Percentiles rank a stretch among this genome's conserved stretches.
Evolutionary conservation across 2,329 filamentous ascomycete species (phyloP).

Genomic region (Monosporascus sp.): DNA sequence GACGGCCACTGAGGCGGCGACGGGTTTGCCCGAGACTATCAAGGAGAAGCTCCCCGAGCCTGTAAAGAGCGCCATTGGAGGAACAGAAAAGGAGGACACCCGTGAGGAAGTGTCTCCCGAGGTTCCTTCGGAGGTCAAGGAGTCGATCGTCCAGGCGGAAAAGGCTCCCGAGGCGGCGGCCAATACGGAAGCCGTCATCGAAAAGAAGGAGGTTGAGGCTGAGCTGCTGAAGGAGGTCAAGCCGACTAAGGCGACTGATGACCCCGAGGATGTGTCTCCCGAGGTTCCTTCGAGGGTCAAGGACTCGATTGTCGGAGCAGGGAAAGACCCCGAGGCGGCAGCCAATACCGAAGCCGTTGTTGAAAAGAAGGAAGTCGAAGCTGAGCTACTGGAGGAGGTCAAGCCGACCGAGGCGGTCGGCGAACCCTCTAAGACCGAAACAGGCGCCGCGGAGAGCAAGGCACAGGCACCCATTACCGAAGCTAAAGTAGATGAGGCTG

Average conservation of each 20-base stretch:
- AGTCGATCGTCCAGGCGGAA: constrained; percentile 53
- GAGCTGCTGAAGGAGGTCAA: constrained; percentile 66
- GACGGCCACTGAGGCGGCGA: constrained; percentile 26
- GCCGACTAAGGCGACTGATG: constrained; percentile 1
- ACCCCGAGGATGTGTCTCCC: constrained; percentile 37
- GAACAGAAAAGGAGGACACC: constrained; percentile 36
- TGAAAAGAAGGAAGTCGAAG: constrained; percentile 71
- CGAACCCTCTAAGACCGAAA: constrained; percentile 17
- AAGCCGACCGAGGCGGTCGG: constrained; percentile 34
- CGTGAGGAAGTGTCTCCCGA: constrained; percentile 42
- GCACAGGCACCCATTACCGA: background rate
- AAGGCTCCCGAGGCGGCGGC: constrained; percentile 65
- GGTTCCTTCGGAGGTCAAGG: constrained; percentile 52
- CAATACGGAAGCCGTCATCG: constrained; percentile 62
- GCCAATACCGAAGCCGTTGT: constrained; percentile 62
- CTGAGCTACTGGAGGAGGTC: constrained; percentile 65
- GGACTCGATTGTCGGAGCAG: constrained; percentile 52
- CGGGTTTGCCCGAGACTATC: constrained; percentile 48
- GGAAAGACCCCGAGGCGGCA: constrained; percentile 64
- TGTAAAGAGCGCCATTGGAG: constrained; percentile 43
- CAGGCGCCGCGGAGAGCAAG: constrained; percentile 1
- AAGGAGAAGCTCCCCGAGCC: constrained; percentile 46
- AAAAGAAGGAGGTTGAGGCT: constrained; percentile 69
- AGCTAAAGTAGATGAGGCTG: background rate
- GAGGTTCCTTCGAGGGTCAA: constrained; percentile 52